phyloP scores from a whole-genome alignment of 768 basidiomycete species.

The Boletales sp. region DNA sequence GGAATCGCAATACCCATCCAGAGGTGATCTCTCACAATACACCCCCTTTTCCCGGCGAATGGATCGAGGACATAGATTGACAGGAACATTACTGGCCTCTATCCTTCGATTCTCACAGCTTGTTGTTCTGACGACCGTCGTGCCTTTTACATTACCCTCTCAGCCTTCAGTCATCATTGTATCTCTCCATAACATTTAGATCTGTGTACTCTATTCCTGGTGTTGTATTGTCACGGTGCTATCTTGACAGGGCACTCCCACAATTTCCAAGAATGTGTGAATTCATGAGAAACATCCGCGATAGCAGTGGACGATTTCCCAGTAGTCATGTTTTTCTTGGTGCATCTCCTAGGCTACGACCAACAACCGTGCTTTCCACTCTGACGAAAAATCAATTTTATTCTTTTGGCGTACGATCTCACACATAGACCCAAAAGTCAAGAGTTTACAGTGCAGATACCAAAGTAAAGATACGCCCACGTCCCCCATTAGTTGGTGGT shows the following conservation, averaged over 20 bases:
- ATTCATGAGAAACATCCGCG: background rate
- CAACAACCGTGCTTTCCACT: background rate
- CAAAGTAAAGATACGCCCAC: background rate
- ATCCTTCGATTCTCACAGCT: background rate
- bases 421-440: background rate
- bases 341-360: no score
- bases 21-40: conserved; percentile 8
- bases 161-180: conserved; percentile 6
- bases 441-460: background rate
- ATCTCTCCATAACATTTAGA: conserved; percentile 16
- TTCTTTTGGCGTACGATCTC: conserved; percentile 1
- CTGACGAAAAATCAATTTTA: background rate
- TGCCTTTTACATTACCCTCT: conserved; percentile 10
- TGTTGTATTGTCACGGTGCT: conserved; percentile 2
- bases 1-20: conserved; percentile 7
- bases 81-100: background rate
- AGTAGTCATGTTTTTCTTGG: no score
- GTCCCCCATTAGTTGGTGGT: conserved; percentile 25
- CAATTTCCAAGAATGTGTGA: background rate
- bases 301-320: no score
- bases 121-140: background rate
- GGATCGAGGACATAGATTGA: conserved; percentile 35
- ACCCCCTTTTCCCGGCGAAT: conserved; percentile 31
- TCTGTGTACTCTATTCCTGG: conserved; percentile 13
- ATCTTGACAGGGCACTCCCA: background rate